Percentiles rank a stretch among this genome's conserved stretches.
phyloP scores from a whole-genome alignment of 177 flowering plant species.

The Vitis hybrid region DNA sequence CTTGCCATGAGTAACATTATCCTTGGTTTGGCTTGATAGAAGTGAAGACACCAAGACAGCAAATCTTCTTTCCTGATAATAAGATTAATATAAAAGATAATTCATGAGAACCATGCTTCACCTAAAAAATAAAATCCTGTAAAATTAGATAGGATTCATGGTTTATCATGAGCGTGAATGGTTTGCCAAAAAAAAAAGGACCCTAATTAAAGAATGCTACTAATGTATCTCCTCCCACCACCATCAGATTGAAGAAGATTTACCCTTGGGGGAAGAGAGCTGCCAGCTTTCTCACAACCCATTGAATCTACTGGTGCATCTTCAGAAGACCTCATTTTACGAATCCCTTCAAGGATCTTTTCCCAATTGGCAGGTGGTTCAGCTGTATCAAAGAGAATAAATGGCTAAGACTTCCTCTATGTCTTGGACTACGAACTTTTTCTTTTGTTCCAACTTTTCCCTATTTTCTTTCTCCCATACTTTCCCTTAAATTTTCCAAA shows the following conservation, averaged over 20 bases:
- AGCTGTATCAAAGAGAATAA: conserved; percentile 22
- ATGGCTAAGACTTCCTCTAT: too few relatives aligned
- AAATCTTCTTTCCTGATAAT: conserved; percentile 86
- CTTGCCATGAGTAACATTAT: conserved; percentile 91
- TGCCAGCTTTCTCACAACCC: conserved; percentile 99
- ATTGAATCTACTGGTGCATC: conserved; percentile 96
- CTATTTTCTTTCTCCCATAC: too few relatives aligned
- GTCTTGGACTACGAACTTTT: too few relatives aligned
- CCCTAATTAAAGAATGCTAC: too few relatives aligned
- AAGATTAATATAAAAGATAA: neutral
- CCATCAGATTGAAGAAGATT: neutral
- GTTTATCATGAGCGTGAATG: too few relatives aligned
- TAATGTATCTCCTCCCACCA: too few relatives aligned
- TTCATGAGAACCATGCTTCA: neutral
- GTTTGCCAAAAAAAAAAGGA: too few relatives aligned
- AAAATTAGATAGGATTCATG: too few relatives aligned
- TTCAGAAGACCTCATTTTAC: conserved; percentile 78
- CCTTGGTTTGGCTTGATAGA: conserved; percentile 98
- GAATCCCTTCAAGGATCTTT: conserved; percentile 79
- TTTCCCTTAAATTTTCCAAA: too few relatives aligned
- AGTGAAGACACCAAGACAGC: conserved; percentile 84
- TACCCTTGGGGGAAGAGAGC: conserved; percentile 82
- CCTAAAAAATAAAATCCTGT: neutral
- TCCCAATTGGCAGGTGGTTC: conserved; percentile 82
- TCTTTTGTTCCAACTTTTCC: too few relatives aligned